Conservation (phyloP, 139 green algal genomes). For the Picochlorum sp. region DNA sequence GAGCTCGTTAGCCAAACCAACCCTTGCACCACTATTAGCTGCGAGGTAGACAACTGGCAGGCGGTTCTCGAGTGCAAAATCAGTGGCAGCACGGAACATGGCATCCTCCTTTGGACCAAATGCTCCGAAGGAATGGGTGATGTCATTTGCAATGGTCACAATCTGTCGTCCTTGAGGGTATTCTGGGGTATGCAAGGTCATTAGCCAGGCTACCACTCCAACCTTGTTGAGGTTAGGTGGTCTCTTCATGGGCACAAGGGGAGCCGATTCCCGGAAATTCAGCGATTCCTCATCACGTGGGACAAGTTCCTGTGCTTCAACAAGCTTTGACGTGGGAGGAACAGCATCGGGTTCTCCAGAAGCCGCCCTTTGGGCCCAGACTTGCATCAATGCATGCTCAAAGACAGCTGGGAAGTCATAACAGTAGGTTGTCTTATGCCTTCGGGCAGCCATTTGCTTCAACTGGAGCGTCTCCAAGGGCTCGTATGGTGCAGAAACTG, state of each 20-base stretch:
- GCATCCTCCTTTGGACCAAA: conserved; percentile 87
- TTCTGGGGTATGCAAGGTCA: conserved; percentile 82
- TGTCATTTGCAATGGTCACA: conserved; percentile 94
- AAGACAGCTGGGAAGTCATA: conserved; percentile 96
- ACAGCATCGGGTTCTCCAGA: conserved; percentile 34
- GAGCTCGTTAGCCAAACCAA: conserved; percentile 88
- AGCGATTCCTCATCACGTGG: conserved; percentile 17
- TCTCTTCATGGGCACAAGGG: conserved; percentile 14
- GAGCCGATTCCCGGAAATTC: neutral
- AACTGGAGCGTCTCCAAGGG: conserved; percentile 70
- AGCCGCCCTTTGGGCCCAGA: conserved; percentile 56
- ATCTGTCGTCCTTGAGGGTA: conserved; percentile 66
- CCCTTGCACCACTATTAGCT: conserved; percentile 85
- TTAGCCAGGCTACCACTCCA: conserved; percentile 87
- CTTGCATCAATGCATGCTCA: conserved; percentile 68
- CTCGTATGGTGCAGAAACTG: conserved; percentile 59
- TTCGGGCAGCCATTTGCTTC: conserved; percentile 64
- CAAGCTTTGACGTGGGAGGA: conserved; percentile 45
- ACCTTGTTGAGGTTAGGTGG: conserved; percentile 64
- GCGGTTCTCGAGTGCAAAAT: conserved; percentile 64
- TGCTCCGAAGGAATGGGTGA: conserved; percentile 80
- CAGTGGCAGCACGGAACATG: conserved; percentile 75
- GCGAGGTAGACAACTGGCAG: conserved; percentile 93
- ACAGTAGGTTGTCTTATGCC: conserved; percentile 82
- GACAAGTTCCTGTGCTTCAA: conserved; percentile 67